Conservation (phyloP, 371 early-diverging fungal genomes). For the Apophysomyces elegans region DNA sequence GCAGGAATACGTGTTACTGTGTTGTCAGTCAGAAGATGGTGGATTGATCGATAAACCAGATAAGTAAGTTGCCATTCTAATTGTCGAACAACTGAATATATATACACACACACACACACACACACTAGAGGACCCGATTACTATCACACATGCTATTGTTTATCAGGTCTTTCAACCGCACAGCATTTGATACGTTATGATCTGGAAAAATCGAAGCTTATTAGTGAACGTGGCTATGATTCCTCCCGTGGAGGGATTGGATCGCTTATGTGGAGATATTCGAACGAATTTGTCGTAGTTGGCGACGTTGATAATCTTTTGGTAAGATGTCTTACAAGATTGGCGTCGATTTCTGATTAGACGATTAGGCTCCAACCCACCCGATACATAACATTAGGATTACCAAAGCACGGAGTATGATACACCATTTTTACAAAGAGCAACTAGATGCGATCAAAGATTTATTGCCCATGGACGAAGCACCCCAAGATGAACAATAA, state of each 20-base stretch:
- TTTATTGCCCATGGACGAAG: constrained; percentile 43
- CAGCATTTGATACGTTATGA: constrained; percentile 54
- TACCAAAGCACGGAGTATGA: constrained; percentile 40
- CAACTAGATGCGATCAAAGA: constrained; percentile 22
- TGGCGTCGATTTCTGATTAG: constrained; percentile 1
- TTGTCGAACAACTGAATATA: background rate
- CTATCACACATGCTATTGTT: constrained; percentile 96
- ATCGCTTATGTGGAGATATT: constrained; percentile 41
- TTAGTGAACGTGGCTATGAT: constrained; percentile 35
- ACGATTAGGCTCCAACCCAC: constrained; percentile 53
- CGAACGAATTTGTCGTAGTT: constrained; percentile 49
- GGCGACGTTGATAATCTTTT: constrained; percentile 60
- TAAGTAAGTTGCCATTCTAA: constrained; percentile 52
- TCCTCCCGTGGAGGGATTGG: constrained; percentile 34
- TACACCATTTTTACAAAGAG: constrained; percentile 49
- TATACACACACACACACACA: no score
- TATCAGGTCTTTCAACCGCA: constrained; percentile 82
- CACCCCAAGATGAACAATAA: constrained; percentile 18
- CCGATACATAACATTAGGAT: constrained; percentile 64
- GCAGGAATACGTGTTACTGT: constrained; percentile 85
- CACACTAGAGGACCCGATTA: constrained; percentile 72
- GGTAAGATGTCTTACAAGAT: constrained; percentile 24
- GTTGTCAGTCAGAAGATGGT: constrained; percentile 83
- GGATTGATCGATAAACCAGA: constrained; percentile 94
- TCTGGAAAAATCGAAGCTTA: constrained; percentile 17